A percentile compares a stretch with the other conserved stretches of the same genome.
These are phyloP conservation scores for Septoria linicola DNA, from an alignment of 2,329 filamentous ascomycete species.

Conservation along the genomic window DNA sequence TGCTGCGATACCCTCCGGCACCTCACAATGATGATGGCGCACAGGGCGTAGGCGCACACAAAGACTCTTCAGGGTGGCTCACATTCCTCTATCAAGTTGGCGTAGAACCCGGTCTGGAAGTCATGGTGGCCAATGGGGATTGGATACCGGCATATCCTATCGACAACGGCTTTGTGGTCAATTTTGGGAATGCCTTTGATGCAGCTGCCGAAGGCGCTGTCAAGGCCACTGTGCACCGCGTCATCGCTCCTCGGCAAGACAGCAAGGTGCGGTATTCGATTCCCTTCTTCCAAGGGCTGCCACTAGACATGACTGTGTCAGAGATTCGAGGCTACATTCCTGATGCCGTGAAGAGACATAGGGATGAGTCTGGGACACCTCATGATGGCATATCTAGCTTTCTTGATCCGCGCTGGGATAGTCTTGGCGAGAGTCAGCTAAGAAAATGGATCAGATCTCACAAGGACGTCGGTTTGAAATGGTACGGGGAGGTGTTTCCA, in stretches of 20 bases:
- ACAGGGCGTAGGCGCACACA: conserved; percentile 63
- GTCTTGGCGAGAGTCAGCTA: conserved; percentile 42
- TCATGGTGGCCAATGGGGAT: conserved; percentile 48
- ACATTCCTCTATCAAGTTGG: conserved; percentile 64
- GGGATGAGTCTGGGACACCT: conserved; percentile 16
- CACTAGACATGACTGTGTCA: conserved; percentile 42
- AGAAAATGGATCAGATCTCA: conserved; percentile 40
- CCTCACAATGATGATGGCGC: conserved; percentile 10
- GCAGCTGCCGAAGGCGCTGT: conserved; percentile 56
- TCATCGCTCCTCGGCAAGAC: conserved; percentile 27
- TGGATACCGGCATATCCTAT: conserved; percentile 55
- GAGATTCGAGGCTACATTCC: conserved; percentile 41
- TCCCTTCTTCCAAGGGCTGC: conserved; percentile 42
- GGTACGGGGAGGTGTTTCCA: conserved; percentile 36
- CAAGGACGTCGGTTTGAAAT: conserved; percentile 38
- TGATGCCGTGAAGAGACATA: conserved; percentile 27
- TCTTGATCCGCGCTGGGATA: conserved; percentile 37
- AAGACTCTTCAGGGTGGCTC: conserved; percentile 64
- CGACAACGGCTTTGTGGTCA: conserved; percentile 55
- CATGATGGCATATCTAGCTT: conserved; percentile 29
- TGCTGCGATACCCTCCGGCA: conserved; percentile 54
- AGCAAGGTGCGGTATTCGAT: conserved; percentile 36
- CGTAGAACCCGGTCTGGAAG: conserved; percentile 53
- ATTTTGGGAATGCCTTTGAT: conserved; percentile 60
- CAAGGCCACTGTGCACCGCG: conserved; percentile 52